Evolutionary conservation across 805 yeast species (phyloP), one percentile per base, ranked within the genome.

Genomic region (Candida ovalis): DNA sequence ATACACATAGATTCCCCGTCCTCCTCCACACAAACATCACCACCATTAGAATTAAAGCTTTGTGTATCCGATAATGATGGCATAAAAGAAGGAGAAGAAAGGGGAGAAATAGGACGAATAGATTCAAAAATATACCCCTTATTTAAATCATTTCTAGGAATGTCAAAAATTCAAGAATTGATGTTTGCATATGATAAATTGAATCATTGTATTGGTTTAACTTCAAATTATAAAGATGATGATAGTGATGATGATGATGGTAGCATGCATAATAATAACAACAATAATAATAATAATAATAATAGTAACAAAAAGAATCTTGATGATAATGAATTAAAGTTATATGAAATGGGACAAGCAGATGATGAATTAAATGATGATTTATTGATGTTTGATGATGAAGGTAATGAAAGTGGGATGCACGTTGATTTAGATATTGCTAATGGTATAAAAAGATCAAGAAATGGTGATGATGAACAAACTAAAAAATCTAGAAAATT

Each of bases 331-430:
- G 61, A 58, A 15, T 36, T 57, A 6, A 55, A 58, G 40, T 42
- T 64, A 32, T 51, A 54, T 22, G 59, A 57, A 18, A 37, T 44
- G 23, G 69, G 68, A 3, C 55, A 64, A 25, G 67, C 55, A 1
- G 66, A 58, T 45, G 67, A 62, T 47, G 67, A 57, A 37, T 41
- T 55, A 32, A 53, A 53, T 35, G 58, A 57, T 45, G 53, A 50
- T 32, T 49, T 54, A 6, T 44, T 54, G 22, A 40, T 36, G 10
- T 44, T 50, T 17, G 25, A 44, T 33, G 52, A 48, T 21, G 52
- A 46, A n/a, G 52, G 46, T 9, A 50, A 50, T 28, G 45, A 50
- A 17, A 57, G 63, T 37, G 60, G 62, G 30, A 63, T 62, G 62
- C 56, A 59, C 37, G 61, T 63, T 13, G 67, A 60, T 39, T 42